A percentile compares a stretch with the other conserved stretches of the same genome.
phyloP scores from a whole-genome alignment of 2,329 filamentous ascomycete species.

The Pezizomycotina sp. region DNA sequence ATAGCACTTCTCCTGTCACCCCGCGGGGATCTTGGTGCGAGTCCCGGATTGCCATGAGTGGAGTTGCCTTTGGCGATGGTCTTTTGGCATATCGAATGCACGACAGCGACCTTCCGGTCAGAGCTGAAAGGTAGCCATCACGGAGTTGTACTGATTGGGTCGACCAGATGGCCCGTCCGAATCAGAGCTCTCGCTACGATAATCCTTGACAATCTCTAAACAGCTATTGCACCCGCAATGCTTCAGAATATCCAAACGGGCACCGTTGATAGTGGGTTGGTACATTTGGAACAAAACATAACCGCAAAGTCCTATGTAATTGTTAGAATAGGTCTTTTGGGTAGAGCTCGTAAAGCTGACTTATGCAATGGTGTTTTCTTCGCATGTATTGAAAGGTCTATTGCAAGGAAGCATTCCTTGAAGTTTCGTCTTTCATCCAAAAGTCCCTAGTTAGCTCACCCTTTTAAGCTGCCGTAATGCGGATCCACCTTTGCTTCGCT shows the following conservation, averaged over 20 bases:
- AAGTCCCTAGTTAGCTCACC: conserved; percentile 75
- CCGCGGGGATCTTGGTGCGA: no score
- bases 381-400: conserved; percentile 81
- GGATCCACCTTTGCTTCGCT: conserved; percentile 27
- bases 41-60: conserved; percentile 58
- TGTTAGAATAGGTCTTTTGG: not conserved
- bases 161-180: conserved; percentile 70
- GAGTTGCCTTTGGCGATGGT: conserved; percentile 43
- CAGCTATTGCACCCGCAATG: conserved; percentile 84
- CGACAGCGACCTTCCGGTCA: no score
- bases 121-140: no score
- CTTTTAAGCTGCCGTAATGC: conserved; percentile 47
- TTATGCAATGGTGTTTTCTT: conserved; percentile 89
- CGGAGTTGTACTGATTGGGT: no score
- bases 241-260: conserved; percentile 70
- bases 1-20: no score
- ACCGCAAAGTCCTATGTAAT: conserved; percentile 48
- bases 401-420: conserved; percentile 94
- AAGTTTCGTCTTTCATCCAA: conserved; percentile 99
- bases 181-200: conserved; percentile 68
- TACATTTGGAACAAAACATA: conserved; percentile 97
- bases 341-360: conserved; percentile 6
- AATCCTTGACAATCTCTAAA: conserved; percentile 73
- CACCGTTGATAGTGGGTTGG: conserved; percentile 73
- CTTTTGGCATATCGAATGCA: conserved; percentile 27